Evolutionary conservation across 371 early-diverging fungal species (phyloP).

Genomic region (Ordospora colligata): DNA sequence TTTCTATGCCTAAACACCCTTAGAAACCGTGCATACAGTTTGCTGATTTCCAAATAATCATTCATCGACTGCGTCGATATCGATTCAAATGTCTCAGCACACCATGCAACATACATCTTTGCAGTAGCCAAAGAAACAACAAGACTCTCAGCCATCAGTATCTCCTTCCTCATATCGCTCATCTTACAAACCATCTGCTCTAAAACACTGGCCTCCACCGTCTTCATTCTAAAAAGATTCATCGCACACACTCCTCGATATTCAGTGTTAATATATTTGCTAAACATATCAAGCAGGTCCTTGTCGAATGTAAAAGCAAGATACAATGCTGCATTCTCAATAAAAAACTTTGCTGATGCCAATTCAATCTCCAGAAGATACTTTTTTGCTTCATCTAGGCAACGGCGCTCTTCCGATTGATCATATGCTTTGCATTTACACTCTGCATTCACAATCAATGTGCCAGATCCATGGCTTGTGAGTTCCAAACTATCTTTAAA

Average conservation of each 20-base stretch:
- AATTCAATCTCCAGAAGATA: slow-evolving; percentile 4
- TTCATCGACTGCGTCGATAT: not conserved
- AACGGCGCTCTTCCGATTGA: not conserved
- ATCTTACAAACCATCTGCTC: not conserved
- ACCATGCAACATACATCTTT: slow-evolving; percentile 1
- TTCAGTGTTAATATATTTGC: not conserved
- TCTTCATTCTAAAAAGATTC: not conserved
- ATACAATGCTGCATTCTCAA: slow-evolving; percentile 36
- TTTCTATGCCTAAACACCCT: not conserved
- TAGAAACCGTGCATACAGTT: slow-evolving; percentile 4
- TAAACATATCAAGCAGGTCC: slow-evolving; percentile 1
- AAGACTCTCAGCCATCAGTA: not conserved
- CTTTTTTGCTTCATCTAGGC: not conserved
- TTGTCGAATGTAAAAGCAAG: slow-evolving; percentile 15
- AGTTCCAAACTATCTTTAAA: no score
- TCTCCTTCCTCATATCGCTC: not conserved
- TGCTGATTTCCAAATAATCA: slow-evolving; percentile 22
- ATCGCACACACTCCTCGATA: not conserved
- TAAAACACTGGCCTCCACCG: not conserved
- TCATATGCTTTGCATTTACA: not conserved
- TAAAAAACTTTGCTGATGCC: slow-evolving; percentile 21
- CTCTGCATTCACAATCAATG: no score
- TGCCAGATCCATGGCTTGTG: no score
- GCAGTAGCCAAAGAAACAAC: not conserved
- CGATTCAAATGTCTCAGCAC: not conserved